Evolutionary conservation across 345 rosid species (phyloP).

Genomic region (Arabis hirsuta): DNA sequence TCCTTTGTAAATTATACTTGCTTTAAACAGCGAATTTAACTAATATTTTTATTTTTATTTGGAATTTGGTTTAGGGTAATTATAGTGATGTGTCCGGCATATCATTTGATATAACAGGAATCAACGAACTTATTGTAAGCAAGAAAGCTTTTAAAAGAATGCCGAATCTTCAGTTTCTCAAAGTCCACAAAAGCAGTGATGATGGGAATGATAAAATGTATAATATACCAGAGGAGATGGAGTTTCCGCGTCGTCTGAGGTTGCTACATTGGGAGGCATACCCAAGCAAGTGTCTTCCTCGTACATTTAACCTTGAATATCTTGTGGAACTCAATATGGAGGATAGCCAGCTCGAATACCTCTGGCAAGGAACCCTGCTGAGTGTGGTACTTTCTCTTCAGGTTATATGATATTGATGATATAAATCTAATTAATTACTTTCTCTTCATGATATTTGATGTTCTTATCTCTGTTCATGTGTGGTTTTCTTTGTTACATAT

Average conservation of each 20-base stretch:
- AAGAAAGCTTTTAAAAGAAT: constrained; percentile 15
- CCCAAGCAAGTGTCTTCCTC: constrained; percentile 38
- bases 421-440: too few species aligned
- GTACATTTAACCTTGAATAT: neutral
- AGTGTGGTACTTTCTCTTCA: neutral
- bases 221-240: constrained; percentile 7
- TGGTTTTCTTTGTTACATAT: too few species aligned
- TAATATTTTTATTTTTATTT: too few species aligned
- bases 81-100: constrained; percentile 29
- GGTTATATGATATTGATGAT: too few species aligned
- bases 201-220: neutral
- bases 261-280: constrained; percentile 35
- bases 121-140: neutral
- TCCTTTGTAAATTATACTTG: too few species aligned
- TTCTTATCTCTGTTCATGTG: too few species aligned
- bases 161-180: constrained; percentile 38
- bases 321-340: constrained; percentile 24
- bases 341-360: neutral
- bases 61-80: constrained; percentile 31
- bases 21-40: too few species aligned
- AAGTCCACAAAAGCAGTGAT: constrained; percentile 3
- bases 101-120: constrained; percentile 11
- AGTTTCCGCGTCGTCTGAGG: constrained; percentile 23
- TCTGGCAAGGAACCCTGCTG: constrained; percentile 41
- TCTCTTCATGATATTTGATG: too few species aligned